phyloP scores from a whole-genome alignment of 2,329 filamentous ascomycete genomes.

The Colletotrichum nymphaeae region DNA sequence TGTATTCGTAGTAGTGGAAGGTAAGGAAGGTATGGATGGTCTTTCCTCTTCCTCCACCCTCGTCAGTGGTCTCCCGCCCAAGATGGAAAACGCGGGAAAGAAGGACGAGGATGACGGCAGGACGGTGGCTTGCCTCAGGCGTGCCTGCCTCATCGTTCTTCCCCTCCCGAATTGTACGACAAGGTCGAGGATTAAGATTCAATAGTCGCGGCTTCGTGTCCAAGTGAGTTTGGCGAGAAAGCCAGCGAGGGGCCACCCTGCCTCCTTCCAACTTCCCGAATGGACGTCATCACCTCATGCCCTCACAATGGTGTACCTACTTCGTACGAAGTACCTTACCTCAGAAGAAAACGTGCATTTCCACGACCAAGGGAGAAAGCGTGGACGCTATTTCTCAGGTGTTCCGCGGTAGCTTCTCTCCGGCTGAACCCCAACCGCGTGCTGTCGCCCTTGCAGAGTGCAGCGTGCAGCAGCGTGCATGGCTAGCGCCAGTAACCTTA shows the following conservation, averaged over 20 bases:
- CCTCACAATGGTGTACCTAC: not conserved
- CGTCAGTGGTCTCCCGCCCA: not conserved
- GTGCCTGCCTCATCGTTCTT: not conserved
- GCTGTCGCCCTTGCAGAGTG: conserved; percentile 12
- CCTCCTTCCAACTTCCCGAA: not conserved
- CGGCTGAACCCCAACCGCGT: not conserved
- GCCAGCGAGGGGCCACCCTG: not conserved
- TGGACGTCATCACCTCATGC: conserved; percentile 3
- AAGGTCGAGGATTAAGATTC: not conserved
- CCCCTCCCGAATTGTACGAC: not conserved
- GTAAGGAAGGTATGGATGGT: not conserved
- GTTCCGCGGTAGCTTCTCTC: not conserved
- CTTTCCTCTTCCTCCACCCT: not conserved
- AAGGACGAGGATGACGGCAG: not conserved
- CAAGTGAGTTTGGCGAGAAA: not conserved
- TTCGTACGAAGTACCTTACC: too few species aligned
- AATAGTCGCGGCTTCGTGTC: not conserved
- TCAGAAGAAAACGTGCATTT: not conserved
- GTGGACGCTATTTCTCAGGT: not conserved
- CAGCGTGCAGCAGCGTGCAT: not conserved
- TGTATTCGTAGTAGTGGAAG: not conserved
- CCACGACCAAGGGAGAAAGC: not conserved
- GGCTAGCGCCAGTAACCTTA: not conserved
- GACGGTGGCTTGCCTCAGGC: not conserved
- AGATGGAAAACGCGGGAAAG: not conserved